A percentile compares a stretch with the other conserved stretches of the same genome.
These are phyloP conservation scores for Candida germanica DNA, from an alignment of 805 yeast genomes.

Conservation along the genomic window DNA sequence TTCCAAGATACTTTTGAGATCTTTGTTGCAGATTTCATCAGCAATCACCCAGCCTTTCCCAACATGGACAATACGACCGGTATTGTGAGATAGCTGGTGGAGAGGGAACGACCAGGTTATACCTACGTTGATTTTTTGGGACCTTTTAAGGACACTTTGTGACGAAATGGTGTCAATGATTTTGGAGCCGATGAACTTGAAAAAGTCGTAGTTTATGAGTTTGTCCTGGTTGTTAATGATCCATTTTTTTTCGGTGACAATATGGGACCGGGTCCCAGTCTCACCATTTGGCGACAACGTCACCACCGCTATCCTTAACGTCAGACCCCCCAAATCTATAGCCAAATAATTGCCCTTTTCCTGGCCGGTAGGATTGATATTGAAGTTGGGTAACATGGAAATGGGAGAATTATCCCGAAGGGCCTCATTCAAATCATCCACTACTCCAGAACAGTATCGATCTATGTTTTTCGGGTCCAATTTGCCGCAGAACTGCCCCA, in stretches of 20 bases:
- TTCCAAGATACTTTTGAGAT: conserved; percentile 43
- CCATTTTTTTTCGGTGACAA: conserved; percentile 37
- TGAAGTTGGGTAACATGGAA: conserved; percentile 40
- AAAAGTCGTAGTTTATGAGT: conserved; percentile 39
- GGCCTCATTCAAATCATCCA: conserved; percentile 28
- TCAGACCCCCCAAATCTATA: conserved; percentile 59
- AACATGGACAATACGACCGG: conserved; percentile 47
- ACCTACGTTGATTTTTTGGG: conserved; percentile 12
- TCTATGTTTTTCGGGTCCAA: conserved; percentile 4
- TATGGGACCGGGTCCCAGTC: conserved; percentile 15
- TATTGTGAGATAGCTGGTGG: conserved; percentile 36
- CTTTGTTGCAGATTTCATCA: conserved; percentile 38
- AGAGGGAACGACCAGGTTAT: conserved; percentile 48
- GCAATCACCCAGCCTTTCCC: conserved; percentile 59
- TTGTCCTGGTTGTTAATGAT: conserved; percentile 36
- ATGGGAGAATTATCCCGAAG: conserved; percentile 23
- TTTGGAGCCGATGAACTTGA: conserved; percentile 38
- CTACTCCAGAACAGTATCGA: conserved; percentile 19
- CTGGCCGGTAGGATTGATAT: conserved; percentile 36
- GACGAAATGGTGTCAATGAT: conserved; percentile 17
- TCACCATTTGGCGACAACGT: conserved; percentile 15
- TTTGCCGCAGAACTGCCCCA: conserved; percentile 8
- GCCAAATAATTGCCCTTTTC: conserved; percentile 40
- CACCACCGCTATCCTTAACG: conserved; percentile 43
- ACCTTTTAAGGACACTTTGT: conserved; percentile 10